Conservation (phyloP, 495 filamentous ascomycete genomes). For the Aspergillus ellipticus region DNA sequence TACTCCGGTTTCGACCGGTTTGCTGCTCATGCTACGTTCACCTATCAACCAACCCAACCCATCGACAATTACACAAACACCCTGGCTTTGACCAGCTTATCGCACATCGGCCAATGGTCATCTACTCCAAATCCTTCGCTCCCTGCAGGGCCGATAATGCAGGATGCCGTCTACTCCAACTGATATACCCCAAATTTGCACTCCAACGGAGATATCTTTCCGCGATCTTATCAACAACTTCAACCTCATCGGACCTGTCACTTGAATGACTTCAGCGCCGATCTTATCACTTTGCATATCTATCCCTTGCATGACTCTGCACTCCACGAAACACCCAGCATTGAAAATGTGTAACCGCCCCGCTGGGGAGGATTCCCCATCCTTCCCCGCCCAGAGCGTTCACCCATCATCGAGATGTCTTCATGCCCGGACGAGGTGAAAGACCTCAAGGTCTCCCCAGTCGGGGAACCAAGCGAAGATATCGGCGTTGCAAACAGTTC, state of each 20-base stretch:
- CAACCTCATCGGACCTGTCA: background rate
- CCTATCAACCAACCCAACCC: background rate
- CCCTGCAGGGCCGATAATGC: background rate
- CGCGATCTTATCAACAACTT: background rate
- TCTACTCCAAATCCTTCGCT: background rate
- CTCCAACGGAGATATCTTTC: background rate
- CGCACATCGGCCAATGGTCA: background rate
- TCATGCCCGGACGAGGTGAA: conserved; percentile 5
- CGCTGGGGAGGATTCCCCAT: background rate
- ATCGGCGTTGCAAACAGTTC: conserved; percentile 9
- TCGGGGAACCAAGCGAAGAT: conserved; percentile 2
- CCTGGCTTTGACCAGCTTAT: background rate
- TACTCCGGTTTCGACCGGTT: background rate
- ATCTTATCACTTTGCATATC: background rate
- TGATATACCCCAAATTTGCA: background rate
- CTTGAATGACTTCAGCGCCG: background rate
- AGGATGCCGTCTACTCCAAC: background rate
- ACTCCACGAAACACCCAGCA: background rate
- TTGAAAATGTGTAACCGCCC: background rate
- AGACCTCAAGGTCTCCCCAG: conserved; percentile 12
- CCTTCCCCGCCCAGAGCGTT: background rate
- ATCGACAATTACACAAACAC: background rate
- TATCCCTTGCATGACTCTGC: background rate
- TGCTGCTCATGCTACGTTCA: no score
- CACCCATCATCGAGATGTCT: background rate